Conservation (phyloP, 164 flowering plant genomes). For the Aristolochia californica region DNA sequence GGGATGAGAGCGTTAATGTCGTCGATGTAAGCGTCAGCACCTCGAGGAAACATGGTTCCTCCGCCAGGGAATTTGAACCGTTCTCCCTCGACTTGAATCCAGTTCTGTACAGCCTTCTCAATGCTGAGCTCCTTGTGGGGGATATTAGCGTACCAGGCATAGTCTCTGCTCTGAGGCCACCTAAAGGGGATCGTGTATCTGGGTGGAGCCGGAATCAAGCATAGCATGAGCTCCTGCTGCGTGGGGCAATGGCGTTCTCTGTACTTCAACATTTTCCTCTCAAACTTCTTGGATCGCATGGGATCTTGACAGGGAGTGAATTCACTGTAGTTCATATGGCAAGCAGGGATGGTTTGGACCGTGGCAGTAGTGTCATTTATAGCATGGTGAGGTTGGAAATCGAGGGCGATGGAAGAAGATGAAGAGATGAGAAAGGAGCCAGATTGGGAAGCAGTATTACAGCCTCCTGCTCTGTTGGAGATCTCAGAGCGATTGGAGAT, state of each 20-base stretch:
- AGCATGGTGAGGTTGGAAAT: conserved; percentile 70
- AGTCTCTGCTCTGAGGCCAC: conserved; percentile 97
- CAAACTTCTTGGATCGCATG: conserved; percentile 50
- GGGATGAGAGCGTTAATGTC: conserved; percentile 71
- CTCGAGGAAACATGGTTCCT: conserved; percentile 94
- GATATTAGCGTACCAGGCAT: conserved; percentile 87
- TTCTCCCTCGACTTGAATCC: conserved; percentile 94
- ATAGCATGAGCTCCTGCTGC: conserved; percentile 51
- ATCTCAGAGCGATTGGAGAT: conserved; percentile 26
- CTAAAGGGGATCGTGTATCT: conserved; percentile 84
- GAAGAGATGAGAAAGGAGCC: conserved; percentile 10
- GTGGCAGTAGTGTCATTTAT: conserved; percentile 24
- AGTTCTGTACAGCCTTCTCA: conserved; percentile 94
- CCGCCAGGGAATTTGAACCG: conserved; percentile 90
- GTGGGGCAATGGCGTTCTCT: conserved; percentile 87
- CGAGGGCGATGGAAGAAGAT: conserved; percentile 29
- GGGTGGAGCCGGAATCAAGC: conserved; percentile 88
- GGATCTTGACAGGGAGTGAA: conserved; percentile 87
- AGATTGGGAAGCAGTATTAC: conserved; percentile 6
- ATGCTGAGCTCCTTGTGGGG: conserved; percentile 93
- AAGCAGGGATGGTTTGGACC: conserved; percentile 29
- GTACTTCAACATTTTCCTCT: conserved; percentile 58
- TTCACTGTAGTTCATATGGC: conserved; percentile 62
- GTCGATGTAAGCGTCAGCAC: conserved; percentile 94
- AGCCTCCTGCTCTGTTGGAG: conserved; percentile 29